phyloP scores from a whole-genome alignment of 495 filamentous ascomycete genomes.

The Echria macrotheca region DNA sequence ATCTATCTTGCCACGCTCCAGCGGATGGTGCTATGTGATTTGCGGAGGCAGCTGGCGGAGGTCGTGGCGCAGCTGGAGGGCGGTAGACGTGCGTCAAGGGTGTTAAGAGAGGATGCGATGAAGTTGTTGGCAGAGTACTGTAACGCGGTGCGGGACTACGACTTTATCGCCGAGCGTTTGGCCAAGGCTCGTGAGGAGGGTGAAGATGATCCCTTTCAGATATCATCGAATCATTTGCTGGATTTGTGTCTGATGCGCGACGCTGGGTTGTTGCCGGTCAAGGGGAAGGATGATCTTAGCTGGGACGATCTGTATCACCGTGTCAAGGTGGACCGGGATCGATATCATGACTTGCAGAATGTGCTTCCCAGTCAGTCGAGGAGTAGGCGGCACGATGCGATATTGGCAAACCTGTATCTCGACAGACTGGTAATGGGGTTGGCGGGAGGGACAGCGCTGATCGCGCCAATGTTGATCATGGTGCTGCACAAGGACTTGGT shows the following conservation, averaged over 20 bases:
- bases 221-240: not conserved
- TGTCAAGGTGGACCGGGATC: no score
- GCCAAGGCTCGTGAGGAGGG: not conserved
- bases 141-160: constrained; percentile 1
- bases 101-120: not conserved
- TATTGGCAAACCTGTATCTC: not conserved
- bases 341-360: not conserved
- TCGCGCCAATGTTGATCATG: constrained; percentile 1
- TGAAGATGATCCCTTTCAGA: not conserved
- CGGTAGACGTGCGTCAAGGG: not conserved
- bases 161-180: constrained; percentile 1
- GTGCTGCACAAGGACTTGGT: constrained; percentile 1
- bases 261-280: not conserved
- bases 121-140: not conserved
- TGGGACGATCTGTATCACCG: no score
- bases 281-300: not conserved
- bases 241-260: not conserved
- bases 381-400: not conserved
- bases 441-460: not conserved
- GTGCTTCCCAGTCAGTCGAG: not conserved
- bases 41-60: not conserved
- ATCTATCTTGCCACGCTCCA: not conserved
- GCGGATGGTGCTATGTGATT: not conserved
- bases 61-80: not conserved
- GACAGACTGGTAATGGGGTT: not conserved